phyloP scores from a whole-genome alignment of 345 rosid genomes.

The Rubroshorea leprosula region DNA sequence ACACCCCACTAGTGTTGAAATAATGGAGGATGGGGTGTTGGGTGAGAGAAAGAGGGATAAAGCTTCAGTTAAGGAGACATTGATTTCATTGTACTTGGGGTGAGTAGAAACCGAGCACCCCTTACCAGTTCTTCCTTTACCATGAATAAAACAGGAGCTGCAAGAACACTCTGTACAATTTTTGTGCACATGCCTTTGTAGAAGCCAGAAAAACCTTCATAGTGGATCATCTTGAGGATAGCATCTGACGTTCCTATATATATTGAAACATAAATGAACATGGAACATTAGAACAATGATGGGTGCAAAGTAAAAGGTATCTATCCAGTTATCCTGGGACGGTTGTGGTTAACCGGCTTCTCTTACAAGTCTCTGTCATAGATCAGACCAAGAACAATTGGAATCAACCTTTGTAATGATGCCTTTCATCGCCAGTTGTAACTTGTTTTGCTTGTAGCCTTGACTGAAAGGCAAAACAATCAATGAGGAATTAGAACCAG shows the following conservation, averaged over 20 bases:
- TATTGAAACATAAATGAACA: slow-evolving; percentile 3
- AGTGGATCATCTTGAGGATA: slow-evolving; percentile 72
- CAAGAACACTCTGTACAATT: slow-evolving; percentile 84
- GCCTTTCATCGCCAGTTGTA: slow-evolving; percentile 63
- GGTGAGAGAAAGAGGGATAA: background rate
- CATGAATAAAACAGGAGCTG: slow-evolving; percentile 91
- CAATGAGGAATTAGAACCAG: background rate
- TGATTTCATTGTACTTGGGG: slow-evolving; percentile 22
- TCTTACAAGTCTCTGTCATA: too few relatives aligned
- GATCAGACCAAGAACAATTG: background rate
- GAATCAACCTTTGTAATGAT: slow-evolving; percentile 63
- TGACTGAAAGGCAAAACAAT: slow-evolving; percentile 37
- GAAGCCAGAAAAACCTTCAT: slow-evolving; percentile 79
- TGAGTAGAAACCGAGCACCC: slow-evolving; percentile 52
- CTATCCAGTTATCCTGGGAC: too few relatives aligned
- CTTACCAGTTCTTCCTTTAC: slow-evolving; percentile 88
- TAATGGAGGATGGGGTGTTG: background rate
- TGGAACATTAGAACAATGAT: background rate
- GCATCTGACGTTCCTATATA: slow-evolving; percentile 79
- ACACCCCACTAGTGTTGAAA: background rate
- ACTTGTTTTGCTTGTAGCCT: slow-evolving; percentile 93
- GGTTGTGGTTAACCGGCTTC: too few relatives aligned
- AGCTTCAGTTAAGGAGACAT: slow-evolving; percentile 27
- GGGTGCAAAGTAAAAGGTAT: background rate
- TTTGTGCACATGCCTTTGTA: slow-evolving; percentile 97